Conservation (phyloP, 1,284 basidiomycete species). For the Takashimella koratensis region DNA sequence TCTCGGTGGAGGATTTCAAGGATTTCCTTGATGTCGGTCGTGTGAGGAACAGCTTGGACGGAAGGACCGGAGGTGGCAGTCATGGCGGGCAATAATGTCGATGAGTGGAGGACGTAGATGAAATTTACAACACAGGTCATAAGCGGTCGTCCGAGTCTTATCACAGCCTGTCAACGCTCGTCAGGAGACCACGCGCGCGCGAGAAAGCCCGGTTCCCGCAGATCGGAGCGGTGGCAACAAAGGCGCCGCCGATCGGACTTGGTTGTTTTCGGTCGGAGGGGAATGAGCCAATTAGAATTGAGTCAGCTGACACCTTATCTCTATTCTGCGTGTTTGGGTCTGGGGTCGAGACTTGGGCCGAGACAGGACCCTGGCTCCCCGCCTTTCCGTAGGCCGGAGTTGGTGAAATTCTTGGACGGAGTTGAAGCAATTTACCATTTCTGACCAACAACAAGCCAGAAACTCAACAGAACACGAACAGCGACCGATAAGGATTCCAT, state of each 20-base stretch:
- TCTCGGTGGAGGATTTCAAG: slow-evolving; percentile 17
- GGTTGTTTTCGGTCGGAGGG: too few relatives aligned
- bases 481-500: neutral
- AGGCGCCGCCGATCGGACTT: neutral
- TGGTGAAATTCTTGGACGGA: neutral
- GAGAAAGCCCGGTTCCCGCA: neutral
- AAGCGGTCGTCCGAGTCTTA: too few relatives aligned
- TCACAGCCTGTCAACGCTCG: too few relatives aligned
- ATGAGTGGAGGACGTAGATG: too few relatives aligned
- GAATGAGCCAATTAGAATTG: neutral
- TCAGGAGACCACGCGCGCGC: too few relatives aligned
- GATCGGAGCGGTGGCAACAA: neutral
- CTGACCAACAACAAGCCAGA: too few relatives aligned
- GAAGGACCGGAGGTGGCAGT: neutral
- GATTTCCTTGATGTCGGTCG: slow-evolving; percentile 17
- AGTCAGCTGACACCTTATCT: neutral
- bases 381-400: neutral
- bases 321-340: too few relatives aligned
- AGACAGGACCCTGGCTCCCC: neutral
- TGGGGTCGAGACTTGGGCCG: neutral
- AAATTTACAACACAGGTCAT: too few relatives aligned
- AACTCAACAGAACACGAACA: too few relatives aligned
- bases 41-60: slow-evolving; percentile 12
- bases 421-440: too few relatives aligned
- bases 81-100: neutral